These are phyloP conservation scores for Chaetomium strumarium DNA, from an alignment of 2,329 filamentous ascomycete species.

Conservation along the genomic window DNA sequence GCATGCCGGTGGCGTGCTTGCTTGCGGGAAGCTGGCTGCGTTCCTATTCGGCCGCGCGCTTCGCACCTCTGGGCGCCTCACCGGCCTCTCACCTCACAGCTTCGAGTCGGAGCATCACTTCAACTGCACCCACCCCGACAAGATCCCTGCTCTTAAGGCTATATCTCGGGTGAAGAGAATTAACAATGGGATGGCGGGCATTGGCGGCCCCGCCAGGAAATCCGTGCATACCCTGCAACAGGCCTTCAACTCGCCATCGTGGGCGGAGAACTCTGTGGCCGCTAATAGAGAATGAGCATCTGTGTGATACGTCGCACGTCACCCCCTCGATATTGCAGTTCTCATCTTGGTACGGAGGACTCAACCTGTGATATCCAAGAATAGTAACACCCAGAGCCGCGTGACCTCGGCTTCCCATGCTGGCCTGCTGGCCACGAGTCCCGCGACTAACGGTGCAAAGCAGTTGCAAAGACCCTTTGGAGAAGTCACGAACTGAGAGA, in stretches of 20 bases:
- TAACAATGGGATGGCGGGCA: too few relatives aligned
- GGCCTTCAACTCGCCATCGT: not conserved
- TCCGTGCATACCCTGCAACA: too few relatives aligned
- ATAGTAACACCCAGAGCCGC: constrained; percentile 21
- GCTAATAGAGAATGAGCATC: not conserved
- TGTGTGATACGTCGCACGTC: not conserved
- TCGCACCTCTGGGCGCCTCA: not conserved
- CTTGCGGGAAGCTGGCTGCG: constrained; percentile 11
- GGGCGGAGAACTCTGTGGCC: not conserved
- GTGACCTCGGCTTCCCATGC: constrained; percentile 10
- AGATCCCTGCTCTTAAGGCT: constrained; percentile 20
- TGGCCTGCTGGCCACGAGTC: too few relatives aligned
- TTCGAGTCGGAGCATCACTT: not conserved
- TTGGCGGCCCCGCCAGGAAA: too few relatives aligned
- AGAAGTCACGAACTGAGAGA: not conserved
- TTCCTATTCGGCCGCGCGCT: constrained; percentile 17
- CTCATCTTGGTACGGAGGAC: constrained; percentile 10
- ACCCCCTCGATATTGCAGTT: not conserved
- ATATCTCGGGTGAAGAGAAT: constrained; percentile 12
- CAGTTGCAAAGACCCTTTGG: constrained; percentile 8
- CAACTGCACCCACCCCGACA: constrained; percentile 10
- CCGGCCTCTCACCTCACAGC: not conserved
- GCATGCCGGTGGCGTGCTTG: constrained; percentile 9
- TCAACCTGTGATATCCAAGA: constrained; percentile 17
- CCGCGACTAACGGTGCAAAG: not conserved